Evolutionary conservation across 371 early-diverging fungal genomes (phyloP), one percentile per base, ranked within the genome.

Genomic region (Mucor indicus): DNA sequence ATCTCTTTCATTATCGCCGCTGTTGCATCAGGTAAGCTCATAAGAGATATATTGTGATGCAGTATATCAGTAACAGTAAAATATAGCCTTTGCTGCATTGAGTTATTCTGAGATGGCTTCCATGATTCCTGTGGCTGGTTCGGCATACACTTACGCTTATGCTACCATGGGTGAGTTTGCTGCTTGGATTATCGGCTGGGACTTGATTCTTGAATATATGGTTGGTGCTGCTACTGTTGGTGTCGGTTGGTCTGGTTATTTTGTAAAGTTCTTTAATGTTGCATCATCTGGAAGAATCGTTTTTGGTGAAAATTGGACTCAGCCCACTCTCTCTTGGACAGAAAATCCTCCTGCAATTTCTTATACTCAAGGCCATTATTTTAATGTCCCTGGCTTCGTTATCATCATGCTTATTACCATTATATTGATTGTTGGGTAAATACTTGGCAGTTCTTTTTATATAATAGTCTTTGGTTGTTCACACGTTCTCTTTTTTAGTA

Each of bases 181-280:
- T 15, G 91, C 81, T 2, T 92, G 90, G 90, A 83, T 83, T 24
- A 82, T 92, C 48, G 90, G 90, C 15, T 92, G 92, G 92, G 83
- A 90, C 63, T 64, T 91, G 29, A 83, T 87, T n/a, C 69, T 92
- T 23, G 92, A 92, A 68, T 91, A 89, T 56, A 68, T 86, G 72
- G 81, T 89, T 6, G 88, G 87, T 12, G 80, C 89, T 23, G 83
- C 89, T 6, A 83, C 90, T 1, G 85, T 68, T 8, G 80, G 79
- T 25, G 84, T 83, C 15, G 87, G 89, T 11, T 92, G 91, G 89
- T 86, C 89, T 19, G 81, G 75, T n/a, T 92, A 92, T 53, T 75
- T 92, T 52, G 79, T 78, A 16, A 65, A 76, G 15, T 87, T 92
- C 48, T 73, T 90, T 33, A 20, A 43, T 7, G 79, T 85, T 41